phyloP scores from a whole-genome alignment of 345 rosid species.

The Melaleuca quinquenervia region DNA sequence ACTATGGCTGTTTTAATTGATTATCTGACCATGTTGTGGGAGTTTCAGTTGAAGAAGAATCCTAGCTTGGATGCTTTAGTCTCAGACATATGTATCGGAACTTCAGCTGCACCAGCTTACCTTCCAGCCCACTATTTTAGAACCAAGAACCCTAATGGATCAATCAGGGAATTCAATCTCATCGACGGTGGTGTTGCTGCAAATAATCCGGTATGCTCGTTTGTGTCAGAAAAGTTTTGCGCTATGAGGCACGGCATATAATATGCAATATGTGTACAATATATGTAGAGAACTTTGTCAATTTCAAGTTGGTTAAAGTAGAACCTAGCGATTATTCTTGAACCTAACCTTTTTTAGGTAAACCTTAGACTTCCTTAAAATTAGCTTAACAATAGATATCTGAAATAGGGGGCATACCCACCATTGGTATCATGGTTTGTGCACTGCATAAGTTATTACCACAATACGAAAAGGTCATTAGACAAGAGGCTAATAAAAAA shows the following conservation, averaged over 20 bases:
- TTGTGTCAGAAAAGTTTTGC: background rate
- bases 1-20: background rate
- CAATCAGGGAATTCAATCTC: conserved; percentile 37
- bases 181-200: conserved; percentile 81
- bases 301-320: background rate
- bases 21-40: background rate
- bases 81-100: conserved; percentile 47
- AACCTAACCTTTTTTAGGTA: background rate
- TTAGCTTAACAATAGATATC: background rate
- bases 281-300: background rate
- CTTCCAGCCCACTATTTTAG: conserved; percentile 38
- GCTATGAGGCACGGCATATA: background rate
- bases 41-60: conserved; percentile 17
- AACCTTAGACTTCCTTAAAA: background rate
- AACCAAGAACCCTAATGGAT: conserved; percentile 20
- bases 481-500: background rate
- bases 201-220: conserved; percentile 27
- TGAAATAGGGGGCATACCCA: background rate
- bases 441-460: background rate
- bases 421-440: background rate
- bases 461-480: background rate
- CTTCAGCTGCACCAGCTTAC: conserved; percentile 68
- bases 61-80: conserved; percentile 33
- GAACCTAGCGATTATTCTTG: background rate
- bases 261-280: background rate